Base-by-base conservation (phyloP, 1,139 yeast species). In the Blastobotrys arbuscula region DNA sequence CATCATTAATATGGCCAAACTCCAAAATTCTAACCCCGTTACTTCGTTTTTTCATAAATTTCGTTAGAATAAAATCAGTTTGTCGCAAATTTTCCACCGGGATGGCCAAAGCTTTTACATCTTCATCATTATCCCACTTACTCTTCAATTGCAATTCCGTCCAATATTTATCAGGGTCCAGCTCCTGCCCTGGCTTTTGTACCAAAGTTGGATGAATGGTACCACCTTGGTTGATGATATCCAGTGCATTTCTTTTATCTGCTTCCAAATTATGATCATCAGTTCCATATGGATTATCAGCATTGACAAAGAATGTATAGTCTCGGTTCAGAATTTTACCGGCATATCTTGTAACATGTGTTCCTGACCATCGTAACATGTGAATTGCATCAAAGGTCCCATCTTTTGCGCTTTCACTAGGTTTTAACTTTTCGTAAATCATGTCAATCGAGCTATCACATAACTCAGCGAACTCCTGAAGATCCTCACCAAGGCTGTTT, bases 141-240 rank as follows among this genome's bases (percentile, higher is more conserved):
- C 15, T 47, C 48, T 26, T 45, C 53, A 36, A 35, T 21, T 15
- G 47, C 18, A 66, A 59, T 53, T 82, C 70, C 49, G 81, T 84
- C 56, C 79, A 76, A 61, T 77, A 88, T 42, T 74, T 70, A 6
- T 71, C 55, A 50, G 76, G 67, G 59, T 83, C 75, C 59, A 85
- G 84, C 19, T 56, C 55, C 2, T 56, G 57, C 3, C 63, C 54
- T 6, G 51, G 53, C 23, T 62, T 58, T 3, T 74, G 70, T 37
- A 88, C 63, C 58, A 90, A 81, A 47, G 86, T 74, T 0, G 97
- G 95, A 20, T 72, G 69, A 16, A 89, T 74, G 15, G 68, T 69
- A 16, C 24, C 39, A 24, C 26, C 26, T 36, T 18, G 24, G 16
- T 18, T 24, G 3, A n/a, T 19, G 26, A 36, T 36, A 36, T 36